Base-by-base conservation (phyloP, 352 stramenopile species). In the Pythium scleroteichum region DNA sequence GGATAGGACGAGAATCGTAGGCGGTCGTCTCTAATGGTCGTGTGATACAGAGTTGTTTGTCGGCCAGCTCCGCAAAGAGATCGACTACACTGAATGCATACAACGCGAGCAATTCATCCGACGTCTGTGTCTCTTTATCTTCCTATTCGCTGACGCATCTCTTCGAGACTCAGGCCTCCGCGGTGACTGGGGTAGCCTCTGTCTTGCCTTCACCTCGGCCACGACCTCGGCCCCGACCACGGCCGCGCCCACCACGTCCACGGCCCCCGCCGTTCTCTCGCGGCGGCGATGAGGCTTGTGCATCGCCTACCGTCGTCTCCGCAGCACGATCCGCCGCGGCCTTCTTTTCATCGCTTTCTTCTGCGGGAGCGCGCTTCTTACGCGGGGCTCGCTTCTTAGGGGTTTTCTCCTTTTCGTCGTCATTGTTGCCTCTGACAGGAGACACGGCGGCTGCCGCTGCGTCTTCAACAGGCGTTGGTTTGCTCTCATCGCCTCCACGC, bases 161-260 rank as follows among this genome's bases (percentile, higher is more conserved):
- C 20, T 48, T 48, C 44, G 44, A 17, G n/a, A 26, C 48, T 57
- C 50, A 64, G 17, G 48, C 48, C 10, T 64, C 40, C n/a, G 57
- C 41, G 6, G 20, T 40, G 29, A 60, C 50, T 55, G 59, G 27
- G 16, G 33, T 33, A 8, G 23, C 50, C 3, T 33, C 33, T 5
- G 17, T 16, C 54, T 75, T 56, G 32, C 71, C 67, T 49, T 73
- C 60, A 41, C 77, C 77, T 59, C 75, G 4, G 24, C 69, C n/a
- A 46, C 71, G 22, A 50, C 62, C 26, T 53, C 69, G 17, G 42
- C 59, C 39, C 49, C 57, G 14, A 69, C 60, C 62, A 26, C 59
- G 44, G 64, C 60, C 60, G n/a, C 53, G 29, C 38, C 64, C 52
- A 0, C 64, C 59, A 4, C 62, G 23, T 2, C 66, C 49, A 26